A percentile compares a stretch with the other conserved stretches of the same genome.
Conservation (phyloP, 495 filamentous ascomycete species). For the Aspergillus olivimuriae region DNA sequence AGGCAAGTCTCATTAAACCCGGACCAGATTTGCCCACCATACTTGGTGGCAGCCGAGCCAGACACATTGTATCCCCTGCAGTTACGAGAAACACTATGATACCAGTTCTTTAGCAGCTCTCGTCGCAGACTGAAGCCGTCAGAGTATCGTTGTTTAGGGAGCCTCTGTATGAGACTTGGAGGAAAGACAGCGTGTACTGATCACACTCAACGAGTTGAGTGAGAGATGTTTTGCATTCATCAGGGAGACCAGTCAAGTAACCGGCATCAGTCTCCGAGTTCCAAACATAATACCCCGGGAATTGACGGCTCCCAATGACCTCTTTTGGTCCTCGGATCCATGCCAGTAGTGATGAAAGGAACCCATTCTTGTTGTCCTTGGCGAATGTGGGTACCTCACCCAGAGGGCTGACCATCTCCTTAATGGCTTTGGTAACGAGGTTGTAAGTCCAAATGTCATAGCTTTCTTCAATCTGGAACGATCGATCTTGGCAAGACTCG, state of each 20-base stretch:
- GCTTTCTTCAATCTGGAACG: conserved; percentile 22
- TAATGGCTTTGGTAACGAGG: conserved; percentile 65
- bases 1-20: not conserved
- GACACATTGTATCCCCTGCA: not conserved
- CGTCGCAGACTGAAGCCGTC: not conserved
- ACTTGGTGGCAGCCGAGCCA: not conserved
- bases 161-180: not conserved
- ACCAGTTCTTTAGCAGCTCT: not conserved
- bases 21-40: not conserved
- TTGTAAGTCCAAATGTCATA: conserved; percentile 59
- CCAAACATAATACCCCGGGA: not conserved
- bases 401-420: conserved; percentile 55
- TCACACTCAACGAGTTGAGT: not conserved
- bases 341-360: not conserved
- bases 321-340: not conserved
- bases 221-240: not conserved
- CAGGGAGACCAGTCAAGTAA: not conserved
- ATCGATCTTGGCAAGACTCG: conserved; percentile 25
- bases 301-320: not conserved
- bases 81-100: not conserved
- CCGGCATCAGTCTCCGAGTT: not conserved
- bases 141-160: not conserved
- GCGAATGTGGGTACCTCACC: not conserved
- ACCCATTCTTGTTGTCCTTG: not conserved
- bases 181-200: not conserved